phyloP scores from a whole-genome alignment of 108 stramenopile genomes.

The Epithemia pelagica region DNA sequence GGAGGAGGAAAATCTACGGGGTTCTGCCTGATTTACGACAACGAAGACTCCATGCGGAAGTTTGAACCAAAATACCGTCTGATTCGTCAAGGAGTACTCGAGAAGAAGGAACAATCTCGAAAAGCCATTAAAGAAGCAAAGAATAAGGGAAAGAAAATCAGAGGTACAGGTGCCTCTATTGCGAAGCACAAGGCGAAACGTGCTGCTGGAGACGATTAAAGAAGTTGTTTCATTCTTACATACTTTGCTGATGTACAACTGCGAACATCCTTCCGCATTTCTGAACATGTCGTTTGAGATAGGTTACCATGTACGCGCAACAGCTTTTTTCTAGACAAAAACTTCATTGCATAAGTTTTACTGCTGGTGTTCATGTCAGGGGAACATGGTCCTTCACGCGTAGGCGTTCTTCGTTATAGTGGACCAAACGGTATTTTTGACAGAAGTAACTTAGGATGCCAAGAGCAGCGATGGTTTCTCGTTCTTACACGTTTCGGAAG shows the following conservation, averaged over 20 bases:
- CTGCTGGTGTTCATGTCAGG: too few species aligned
- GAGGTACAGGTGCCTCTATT: slow-evolving; percentile 95
- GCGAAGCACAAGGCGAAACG: slow-evolving; percentile 99
- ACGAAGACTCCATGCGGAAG: slow-evolving; percentile 88
- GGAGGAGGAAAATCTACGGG: slow-evolving; percentile 98
- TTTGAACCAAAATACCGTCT: slow-evolving; percentile 96
- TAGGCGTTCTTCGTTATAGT: too few species aligned
- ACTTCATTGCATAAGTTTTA: too few species aligned
- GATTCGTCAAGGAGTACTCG: slow-evolving; percentile 76
- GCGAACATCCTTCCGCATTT: too few species aligned
- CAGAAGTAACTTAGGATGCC: too few species aligned
- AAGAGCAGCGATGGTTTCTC: too few species aligned
- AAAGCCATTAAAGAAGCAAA: slow-evolving; percentile 99
- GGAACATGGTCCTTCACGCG: too few species aligned
- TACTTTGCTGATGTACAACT: background rate
- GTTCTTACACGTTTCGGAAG: too few species aligned
- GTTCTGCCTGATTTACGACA: slow-evolving; percentile 97
- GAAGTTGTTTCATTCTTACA: background rate
- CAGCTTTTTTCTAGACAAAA: too few species aligned
- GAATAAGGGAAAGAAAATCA: slow-evolving; percentile 97
- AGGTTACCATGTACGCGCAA: too few species aligned
- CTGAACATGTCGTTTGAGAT: too few species aligned
- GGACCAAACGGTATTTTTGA: too few species aligned
- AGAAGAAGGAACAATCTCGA: slow-evolving; percentile 87
- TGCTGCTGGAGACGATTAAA: slow-evolving; percentile 84